Percentiles rank a stretch among this genome's conserved stretches.
Conservation (phyloP, 208 protist genomes). For the Crithidia expoeki region DNA sequence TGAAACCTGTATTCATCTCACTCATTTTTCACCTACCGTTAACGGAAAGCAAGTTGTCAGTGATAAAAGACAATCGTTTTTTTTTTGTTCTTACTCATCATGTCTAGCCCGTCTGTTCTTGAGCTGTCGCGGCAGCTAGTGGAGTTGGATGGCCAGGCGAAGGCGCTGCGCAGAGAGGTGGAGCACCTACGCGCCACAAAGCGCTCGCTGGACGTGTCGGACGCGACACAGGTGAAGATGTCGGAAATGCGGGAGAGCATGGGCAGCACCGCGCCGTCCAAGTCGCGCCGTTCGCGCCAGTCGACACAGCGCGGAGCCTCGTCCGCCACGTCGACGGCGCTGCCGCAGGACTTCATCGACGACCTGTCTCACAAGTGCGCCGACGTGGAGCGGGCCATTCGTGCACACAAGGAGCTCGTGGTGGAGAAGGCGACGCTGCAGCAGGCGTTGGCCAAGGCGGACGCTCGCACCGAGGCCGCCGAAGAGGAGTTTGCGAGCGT, state of each 20-base stretch:
- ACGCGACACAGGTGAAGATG: conserved; percentile 30
- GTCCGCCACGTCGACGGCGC: conserved; percentile 5
- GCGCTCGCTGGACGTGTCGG: conserved; percentile 38
- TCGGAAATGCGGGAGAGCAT: conserved; percentile 39
- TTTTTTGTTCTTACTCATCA: not conserved
- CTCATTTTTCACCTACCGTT: no score
- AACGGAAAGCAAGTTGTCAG: no score
- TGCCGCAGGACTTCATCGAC: conserved; percentile 66
- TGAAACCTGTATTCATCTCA: no score
- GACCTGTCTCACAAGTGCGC: conserved; percentile 56
- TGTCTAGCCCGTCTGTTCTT: conserved; percentile 28
- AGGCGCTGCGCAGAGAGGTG: conserved; percentile 68
- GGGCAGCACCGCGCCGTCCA: conserved; percentile 21
- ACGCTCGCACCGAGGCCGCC: conserved; percentile 28
- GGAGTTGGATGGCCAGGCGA: conserved; percentile 60
- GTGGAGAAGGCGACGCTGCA: conserved; percentile 44
- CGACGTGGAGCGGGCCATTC: conserved; percentile 40
- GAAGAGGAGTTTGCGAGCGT: conserved; percentile 40
- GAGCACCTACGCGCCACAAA: conserved; percentile 58
- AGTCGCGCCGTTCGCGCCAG: conserved; percentile 27
- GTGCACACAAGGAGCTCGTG: conserved; percentile 34
- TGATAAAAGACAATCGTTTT: not conserved
- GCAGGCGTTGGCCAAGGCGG: conserved; percentile 19
- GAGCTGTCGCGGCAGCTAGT: conserved; percentile 54
- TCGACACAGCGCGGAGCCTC: conserved; percentile 12